Evolutionary conservation across 164 flowering plant species (phyloP).

Genomic region (grape (Vitis vinifera)): ASM3070453v1 NC_081813.1:2355501-2356000

Average conservation of each 20-base stretch:
- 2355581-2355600: constrained; percentile 4
- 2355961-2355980: too few species aligned
- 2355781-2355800: constrained; percentile 93
- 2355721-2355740: constrained; percentile 71
- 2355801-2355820: constrained; percentile 72
- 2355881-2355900: background rate
- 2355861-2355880: constrained; percentile 1
- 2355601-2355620: constrained; percentile 20
- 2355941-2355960: too few species aligned
- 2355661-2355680: constrained; percentile 80
- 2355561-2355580: constrained; percentile 1
- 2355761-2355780: constrained; percentile 80
- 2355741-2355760: constrained; percentile 46
- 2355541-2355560: constrained; percentile 14
- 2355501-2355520: constrained; percentile 5
- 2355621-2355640: constrained; percentile 48
- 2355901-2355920: background rate
- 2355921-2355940: background rate
- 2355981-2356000: too few species aligned
- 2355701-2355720: constrained; percentile 99
- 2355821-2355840: background rate
- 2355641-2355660: constrained; percentile 44
- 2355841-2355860: background rate
- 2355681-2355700: constrained; percentile 89
- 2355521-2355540: constrained; percentile 11